Evolutionary conservation across 345 rosid species (phyloP), one percentile per base, ranked within the genome.

Genomic region (Melaleuca quinquenervia): DNA sequence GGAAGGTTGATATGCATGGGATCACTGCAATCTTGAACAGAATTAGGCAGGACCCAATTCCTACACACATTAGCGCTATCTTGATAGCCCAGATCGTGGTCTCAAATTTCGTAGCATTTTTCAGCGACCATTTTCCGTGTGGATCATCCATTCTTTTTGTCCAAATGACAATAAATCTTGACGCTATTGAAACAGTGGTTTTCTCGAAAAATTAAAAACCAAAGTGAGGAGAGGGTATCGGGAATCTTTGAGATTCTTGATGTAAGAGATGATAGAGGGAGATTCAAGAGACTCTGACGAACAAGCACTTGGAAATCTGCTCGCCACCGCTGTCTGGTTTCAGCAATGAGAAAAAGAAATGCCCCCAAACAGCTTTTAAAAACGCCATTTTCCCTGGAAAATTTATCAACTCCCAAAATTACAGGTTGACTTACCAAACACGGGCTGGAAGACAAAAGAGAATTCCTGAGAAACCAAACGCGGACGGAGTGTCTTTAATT

Each of bases 21-120:
- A 92, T 75, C 48, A 91, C 64, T 36, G 89, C 90, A 48, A 87
- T 87, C 84, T 87, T 90, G 82, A 92, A 86, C 80, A 91, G 82
- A 80, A 92, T 52, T 32, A 89, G 48, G 84, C 86, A 89, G 48
- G 92, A 90, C 26, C 90, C 62, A 41, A 90, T 85, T 78, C 93
- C 93, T 2, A 85, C 53, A 26, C 76, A 85, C 8, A 92, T 52
- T 11, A 92, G 56, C 3, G 88, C 86, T 70, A 91, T 14, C 87
- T 90, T 92, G 27, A 86, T 82, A 7, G 84, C 83, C 92, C 93
- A 83, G 48, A 89, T 62, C 21, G 84, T 22, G 11, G 84, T 88
- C 84, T 87, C 91, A 15, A 89, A 62, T 82, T 74, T 87, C 36
- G 87, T 83, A 21, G 60, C 29, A 45, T 32, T 64, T 54, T 82